These are phyloP conservation scores for Penicillium capsulatum DNA, from an alignment of 2,329 filamentous ascomycete species.

Conservation along the genomic window DNA sequence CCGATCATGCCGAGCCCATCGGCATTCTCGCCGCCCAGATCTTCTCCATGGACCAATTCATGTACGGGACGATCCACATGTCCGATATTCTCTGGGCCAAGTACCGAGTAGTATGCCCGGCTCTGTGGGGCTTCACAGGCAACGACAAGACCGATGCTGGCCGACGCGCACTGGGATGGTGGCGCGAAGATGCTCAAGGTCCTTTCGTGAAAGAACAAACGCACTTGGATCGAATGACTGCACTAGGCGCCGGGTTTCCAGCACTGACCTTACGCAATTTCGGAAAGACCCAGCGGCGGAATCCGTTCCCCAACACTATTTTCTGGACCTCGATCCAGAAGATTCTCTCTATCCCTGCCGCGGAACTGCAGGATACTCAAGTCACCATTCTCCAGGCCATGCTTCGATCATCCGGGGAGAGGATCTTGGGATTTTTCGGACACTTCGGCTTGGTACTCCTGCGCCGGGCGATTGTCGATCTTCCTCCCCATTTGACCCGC, in stretches of 20 bases:
- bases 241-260: constrained; percentile 77
- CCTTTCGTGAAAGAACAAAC: constrained; percentile 62
- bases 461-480: constrained; percentile 66
- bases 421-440: constrained; percentile 78
- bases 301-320: constrained; percentile 71
- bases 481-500: constrained; percentile 51
- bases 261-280: constrained; percentile 81
- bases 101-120: constrained; percentile 72
- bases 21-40: constrained; percentile 72
- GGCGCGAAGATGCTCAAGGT: constrained; percentile 50
- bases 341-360: constrained; percentile 69
- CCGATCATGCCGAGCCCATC: constrained; percentile 68
- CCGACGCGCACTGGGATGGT: constrained; percentile 68
- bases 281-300: constrained; percentile 61
- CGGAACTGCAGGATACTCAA: constrained; percentile 68
- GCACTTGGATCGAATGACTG: constrained; percentile 77
- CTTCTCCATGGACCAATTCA: constrained; percentile 65
- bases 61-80: constrained; percentile 63
- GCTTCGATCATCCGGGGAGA: constrained; percentile 67
- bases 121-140: constrained; percentile 78
- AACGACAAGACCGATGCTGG: constrained; percentile 68
- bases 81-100: constrained; percentile 87
- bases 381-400: constrained; percentile 66
- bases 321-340: constrained; percentile 78
- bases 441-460: constrained; percentile 68